phyloP scores from a whole-genome alignment of 495 filamentous ascomycete genomes.

The Daldinia bambusicola region DNA sequence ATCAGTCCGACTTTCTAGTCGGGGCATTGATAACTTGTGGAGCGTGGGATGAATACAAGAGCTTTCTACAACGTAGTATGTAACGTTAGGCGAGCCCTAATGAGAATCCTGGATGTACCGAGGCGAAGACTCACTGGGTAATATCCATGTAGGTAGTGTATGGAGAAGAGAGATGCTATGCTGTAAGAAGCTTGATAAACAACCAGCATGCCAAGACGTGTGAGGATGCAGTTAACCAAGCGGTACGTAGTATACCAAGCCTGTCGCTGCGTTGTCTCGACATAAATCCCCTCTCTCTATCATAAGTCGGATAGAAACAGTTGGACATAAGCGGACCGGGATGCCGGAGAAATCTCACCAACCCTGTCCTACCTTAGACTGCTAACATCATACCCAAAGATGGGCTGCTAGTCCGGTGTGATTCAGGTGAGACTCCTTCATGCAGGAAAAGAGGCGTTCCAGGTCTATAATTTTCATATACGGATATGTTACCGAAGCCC shows the following conservation, averaged over 20 bases:
- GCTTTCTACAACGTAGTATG: constrained; percentile 43
- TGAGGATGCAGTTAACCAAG: constrained; percentile 37
- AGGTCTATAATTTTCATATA: constrained; percentile 16
- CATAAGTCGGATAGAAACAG: constrained; percentile 29
- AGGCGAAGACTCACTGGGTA: constrained; percentile 21
- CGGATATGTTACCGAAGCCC: constrained; percentile 26
- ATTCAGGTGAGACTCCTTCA: constrained; percentile 13
- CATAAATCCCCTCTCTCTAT: constrained; percentile 16
- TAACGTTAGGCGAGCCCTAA: constrained; percentile 41
- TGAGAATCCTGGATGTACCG: constrained; percentile 41
- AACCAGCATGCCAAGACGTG: constrained; percentile 39
- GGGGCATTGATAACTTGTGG: constrained; percentile 35
- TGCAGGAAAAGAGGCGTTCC: constrained; percentile 8
- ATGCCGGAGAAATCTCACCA: constrained; percentile 41
- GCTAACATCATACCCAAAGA: constrained; percentile 14
- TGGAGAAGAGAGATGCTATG: constrained; percentile 33
- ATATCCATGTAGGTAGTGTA: constrained; percentile 28
- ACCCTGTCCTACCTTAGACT: constrained; percentile 27
- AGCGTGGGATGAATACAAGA: constrained; percentile 41
- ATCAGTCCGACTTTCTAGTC: constrained; percentile 31
- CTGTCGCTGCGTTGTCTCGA: constrained; percentile 32
- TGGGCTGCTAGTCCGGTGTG: constrained; percentile 3
- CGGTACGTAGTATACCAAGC: constrained; percentile 42
- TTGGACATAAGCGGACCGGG: constrained; percentile 38
- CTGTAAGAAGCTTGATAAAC: constrained; percentile 35